phyloP scores from a whole-genome alignment of 2,329 filamentous ascomycete genomes.

The Hortaea werneckii region DNA sequence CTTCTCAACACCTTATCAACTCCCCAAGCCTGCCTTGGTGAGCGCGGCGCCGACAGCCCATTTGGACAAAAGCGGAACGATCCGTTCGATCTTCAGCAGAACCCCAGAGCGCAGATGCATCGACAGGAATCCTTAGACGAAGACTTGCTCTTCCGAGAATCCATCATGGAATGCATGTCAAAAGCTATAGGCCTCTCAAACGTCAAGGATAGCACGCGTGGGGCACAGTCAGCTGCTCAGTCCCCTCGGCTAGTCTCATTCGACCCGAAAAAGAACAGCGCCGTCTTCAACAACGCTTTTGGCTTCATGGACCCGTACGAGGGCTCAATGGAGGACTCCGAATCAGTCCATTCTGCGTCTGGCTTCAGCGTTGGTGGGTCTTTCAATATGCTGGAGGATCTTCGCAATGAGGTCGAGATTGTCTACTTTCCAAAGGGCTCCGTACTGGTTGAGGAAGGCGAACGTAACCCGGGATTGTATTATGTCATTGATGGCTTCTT shows the following conservation, averaged over 20 bases:
- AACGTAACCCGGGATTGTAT: conserved; percentile 91
- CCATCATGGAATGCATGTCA: conserved; percentile 90
- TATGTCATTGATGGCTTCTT: conserved; percentile 97
- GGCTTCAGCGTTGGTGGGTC: conserved; percentile 44
- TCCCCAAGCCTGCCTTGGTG: conserved; percentile 25
- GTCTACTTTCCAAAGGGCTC: conserved; percentile 94
- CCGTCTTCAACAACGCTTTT: conserved; percentile 76
- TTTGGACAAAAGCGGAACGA: conserved; percentile 35
- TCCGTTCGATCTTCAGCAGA: conserved; percentile 26
- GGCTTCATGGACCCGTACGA: conserved; percentile 41
- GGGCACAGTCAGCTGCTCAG: conserved; percentile 66
- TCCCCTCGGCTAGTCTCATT: conserved; percentile 78
- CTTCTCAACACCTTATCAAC: conserved; percentile 40
- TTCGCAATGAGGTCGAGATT: conserved; percentile 89
- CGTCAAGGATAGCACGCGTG: conserved; percentile 53
- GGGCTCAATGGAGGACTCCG: conserved; percentile 78
- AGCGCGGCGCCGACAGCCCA: conserved; percentile 29
- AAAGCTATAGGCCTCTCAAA: conserved; percentile 79
- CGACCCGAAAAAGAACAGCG: conserved; percentile 70
- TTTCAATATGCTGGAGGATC: conserved; percentile 63
- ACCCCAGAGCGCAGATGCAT: conserved; percentile 40
- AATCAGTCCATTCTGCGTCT: conserved; percentile 57
- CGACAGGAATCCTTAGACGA: conserved; percentile 78
- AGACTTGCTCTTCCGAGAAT: conserved; percentile 77
- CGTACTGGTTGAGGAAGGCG: conserved; percentile 89